These are phyloP conservation scores for Penicillium sp. DNA, from an alignment of 2,329 filamentous ascomycete species.

Conservation along the genomic window DNA sequence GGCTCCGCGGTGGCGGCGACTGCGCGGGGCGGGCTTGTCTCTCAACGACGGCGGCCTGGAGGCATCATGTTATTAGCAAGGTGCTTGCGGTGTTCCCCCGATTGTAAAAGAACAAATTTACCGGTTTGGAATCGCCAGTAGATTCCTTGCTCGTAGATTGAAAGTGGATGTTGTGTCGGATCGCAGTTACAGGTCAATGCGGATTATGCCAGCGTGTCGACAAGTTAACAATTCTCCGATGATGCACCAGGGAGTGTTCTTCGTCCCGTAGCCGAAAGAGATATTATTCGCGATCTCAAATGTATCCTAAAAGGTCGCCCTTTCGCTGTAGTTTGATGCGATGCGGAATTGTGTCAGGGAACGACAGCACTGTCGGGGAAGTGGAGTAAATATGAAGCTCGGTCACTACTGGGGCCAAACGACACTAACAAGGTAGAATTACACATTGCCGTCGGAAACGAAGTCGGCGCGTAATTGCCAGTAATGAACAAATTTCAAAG, in stretches of 20 bases:
- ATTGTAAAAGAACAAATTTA: neutral
- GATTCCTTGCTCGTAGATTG: neutral
- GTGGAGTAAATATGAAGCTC: slow-evolving; percentile 12
- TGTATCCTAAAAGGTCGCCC: neutral
- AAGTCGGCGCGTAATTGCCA: neutral
- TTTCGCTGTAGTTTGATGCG: neutral
- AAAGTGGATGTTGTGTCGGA: neutral
- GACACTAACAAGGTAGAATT: neutral
- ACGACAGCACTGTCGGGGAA: neutral
- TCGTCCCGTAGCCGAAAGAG: neutral
- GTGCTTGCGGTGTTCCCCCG: neutral
- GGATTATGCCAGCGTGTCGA: slow-evolving; percentile 17
- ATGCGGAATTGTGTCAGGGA: slow-evolving; percentile 6
- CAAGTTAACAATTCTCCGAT: slow-evolving; percentile 6
- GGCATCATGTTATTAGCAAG: neutral
- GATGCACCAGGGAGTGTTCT: neutral
- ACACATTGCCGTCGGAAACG: neutral
- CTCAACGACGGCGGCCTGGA: neutral
- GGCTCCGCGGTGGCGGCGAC: slow-evolving; percentile 1
- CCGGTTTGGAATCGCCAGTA: neutral
- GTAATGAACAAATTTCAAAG: neutral
- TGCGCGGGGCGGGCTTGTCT: neutral
- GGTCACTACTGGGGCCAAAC: neutral
- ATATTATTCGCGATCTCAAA: neutral
- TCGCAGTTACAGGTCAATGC: neutral